Percentiles rank a stretch among this genome's conserved stretches.
These are phyloP conservation scores for Cyclotella cryptica DNA, from an alignment of 108 stramenopile genomes.

Conservation along the genomic window DNA sequence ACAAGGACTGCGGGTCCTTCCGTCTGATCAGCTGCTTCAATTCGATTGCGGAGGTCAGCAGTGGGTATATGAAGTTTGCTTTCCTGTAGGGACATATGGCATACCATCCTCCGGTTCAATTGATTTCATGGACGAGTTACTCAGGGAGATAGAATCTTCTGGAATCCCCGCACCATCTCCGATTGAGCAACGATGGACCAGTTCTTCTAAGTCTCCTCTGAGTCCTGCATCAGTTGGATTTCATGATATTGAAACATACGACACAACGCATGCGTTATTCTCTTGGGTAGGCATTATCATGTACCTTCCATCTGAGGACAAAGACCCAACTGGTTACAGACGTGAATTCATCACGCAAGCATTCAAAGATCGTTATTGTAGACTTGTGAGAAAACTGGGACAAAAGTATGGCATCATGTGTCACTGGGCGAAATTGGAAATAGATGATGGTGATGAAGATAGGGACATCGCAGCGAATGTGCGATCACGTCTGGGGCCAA, in stretches of 20 bases:
- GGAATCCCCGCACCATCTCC: conserved; percentile 93
- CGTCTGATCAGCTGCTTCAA: conserved; percentile 88
- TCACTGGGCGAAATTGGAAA: conserved; percentile 97
- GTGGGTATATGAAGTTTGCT: conserved; percentile 97
- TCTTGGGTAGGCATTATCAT: conserved; percentile 96
- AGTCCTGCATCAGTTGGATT: conserved; percentile 82
- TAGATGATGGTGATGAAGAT: conserved; percentile 30
- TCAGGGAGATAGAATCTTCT: conserved; percentile 81
- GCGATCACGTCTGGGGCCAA: conserved; percentile 47
- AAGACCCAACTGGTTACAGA: conserved; percentile 64
- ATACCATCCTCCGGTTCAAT: conserved; percentile 76
- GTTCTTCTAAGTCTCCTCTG: conserved; percentile 84
- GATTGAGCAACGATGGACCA: conserved; percentile 98
- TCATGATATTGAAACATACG: conserved; percentile 45
- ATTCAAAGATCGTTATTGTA: conserved; percentile 83
- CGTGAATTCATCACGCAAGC: conserved; percentile 83
- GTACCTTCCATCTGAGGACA: conserved; percentile 88
- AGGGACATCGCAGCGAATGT: conserved; percentile 36
- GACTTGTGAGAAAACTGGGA: conserved; percentile 74
- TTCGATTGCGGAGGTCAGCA: conserved; percentile 99
- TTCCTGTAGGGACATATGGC: conserved; percentile 87
- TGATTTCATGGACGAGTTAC: conserved; percentile 80
- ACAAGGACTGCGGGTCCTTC: conserved; percentile 80
- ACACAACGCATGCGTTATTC: conserved; percentile 62
- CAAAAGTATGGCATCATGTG: conserved; percentile 70